phyloP scores from a whole-genome alignment of 2,329 filamentous ascomycete genomes.

The Sporothrix phasma region DNA sequence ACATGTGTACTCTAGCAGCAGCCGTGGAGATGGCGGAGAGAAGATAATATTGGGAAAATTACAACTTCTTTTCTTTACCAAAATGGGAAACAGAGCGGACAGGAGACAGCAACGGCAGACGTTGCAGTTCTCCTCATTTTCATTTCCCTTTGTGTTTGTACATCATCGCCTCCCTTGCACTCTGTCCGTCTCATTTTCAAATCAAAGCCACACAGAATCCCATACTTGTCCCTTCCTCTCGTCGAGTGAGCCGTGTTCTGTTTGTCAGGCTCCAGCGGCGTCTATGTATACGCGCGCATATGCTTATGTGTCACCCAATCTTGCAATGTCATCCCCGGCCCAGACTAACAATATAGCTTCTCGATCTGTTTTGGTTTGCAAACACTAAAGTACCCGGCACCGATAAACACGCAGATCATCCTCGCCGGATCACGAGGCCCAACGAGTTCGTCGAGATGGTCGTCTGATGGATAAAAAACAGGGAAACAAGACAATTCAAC shows the following conservation, averaged over 20 bases:
- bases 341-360: background rate
- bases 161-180: background rate
- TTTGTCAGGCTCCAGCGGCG: no score
- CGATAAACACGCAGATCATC: background rate
- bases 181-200: background rate
- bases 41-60: background rate
- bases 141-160: background rate
- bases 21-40: slow-evolving; percentile 51
- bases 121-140: background rate
- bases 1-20: slow-evolving; percentile 52
- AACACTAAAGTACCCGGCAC: no score
- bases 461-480: background rate
- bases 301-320: no score
- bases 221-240: background rate
- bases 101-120: background rate
- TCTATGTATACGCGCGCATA: no score
- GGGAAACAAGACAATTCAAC: background rate
- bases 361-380: background rate
- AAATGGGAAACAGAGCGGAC: background rate
- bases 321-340: no score
- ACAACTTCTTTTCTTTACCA: background rate
- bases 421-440: no score
- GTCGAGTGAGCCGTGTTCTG: background rate
- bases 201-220: background rate
- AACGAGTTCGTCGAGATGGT: background rate